Percentiles rank a stretch among this genome's conserved stretches.
Evolutionary conservation across 2,329 filamentous ascomycete genomes (phyloP).

Genomic region (Aspergillus sp.): DNA sequence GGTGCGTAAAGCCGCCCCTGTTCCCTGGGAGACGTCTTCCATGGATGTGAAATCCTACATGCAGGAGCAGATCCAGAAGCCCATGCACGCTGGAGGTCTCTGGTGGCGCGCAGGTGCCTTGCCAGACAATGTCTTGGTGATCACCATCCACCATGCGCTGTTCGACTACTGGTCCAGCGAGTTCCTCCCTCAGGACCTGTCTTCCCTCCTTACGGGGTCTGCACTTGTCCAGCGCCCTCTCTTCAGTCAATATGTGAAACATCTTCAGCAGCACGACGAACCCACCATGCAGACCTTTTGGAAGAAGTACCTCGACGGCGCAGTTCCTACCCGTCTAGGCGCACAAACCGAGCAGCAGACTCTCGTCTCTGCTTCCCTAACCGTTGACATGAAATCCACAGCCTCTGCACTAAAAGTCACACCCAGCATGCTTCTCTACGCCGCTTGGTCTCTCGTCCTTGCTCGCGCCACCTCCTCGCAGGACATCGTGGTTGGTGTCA

Average conservation of each 20-base stretch:
- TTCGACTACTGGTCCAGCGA: background rate
- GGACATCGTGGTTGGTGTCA: background rate
- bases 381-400: background rate
- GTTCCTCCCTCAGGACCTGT: constrained; percentile 3
- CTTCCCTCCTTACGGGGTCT: background rate
- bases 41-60: background rate
- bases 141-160: background rate
- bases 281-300: background rate
- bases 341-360: background rate
- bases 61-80: background rate
- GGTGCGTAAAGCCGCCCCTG: background rate
- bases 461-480: background rate
- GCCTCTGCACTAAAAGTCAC: background rate
- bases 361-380: background rate
- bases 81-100: background rate
- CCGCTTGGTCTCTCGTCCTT: constrained; percentile 6
- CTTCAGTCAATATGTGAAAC: constrained; percentile 7
- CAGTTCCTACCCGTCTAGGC: background rate
- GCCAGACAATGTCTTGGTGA: background rate
- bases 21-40: constrained; percentile 6
- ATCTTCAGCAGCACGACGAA: background rate
- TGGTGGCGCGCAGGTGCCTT: background rate
- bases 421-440: background rate
- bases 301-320: background rate
- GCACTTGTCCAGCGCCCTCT: background rate